Conservation (phyloP, 768 basidiomycete genomes). For the Lyophyllum decastes region DNA sequence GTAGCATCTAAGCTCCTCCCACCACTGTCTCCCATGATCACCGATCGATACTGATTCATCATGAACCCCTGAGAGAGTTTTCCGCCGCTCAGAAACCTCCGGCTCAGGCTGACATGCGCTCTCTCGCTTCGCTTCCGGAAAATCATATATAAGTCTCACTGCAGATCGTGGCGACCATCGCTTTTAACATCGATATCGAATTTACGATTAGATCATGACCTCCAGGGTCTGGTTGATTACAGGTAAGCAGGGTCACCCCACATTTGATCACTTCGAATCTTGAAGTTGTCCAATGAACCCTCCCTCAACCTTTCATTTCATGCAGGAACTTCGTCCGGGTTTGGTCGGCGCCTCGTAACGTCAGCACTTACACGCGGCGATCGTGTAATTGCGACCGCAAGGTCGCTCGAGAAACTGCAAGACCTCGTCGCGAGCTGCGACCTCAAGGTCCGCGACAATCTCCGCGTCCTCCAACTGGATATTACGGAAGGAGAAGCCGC, state of each 20-base stretch:
- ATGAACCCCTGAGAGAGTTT: constrained; percentile 2
- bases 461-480: constrained; percentile 52
- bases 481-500: constrained; percentile 45
- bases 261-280: neutral
- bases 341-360: constrained; percentile 54
- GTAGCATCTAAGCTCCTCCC: neutral
- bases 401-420: constrained; percentile 41
- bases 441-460: constrained; percentile 28
- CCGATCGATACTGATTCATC: neutral
- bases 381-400: constrained; percentile 61
- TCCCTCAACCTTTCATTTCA: neutral
- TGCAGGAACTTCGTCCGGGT: constrained; percentile 60
- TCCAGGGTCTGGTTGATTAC: constrained; percentile 31
- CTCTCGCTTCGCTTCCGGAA: neutral
- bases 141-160: neutral
- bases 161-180: neutral
- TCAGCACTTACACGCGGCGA: constrained; percentile 56
- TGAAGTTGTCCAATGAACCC: no score
- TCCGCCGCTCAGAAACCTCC: constrained; percentile 6
- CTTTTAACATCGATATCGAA: neutral
- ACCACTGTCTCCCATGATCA: neutral
- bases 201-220: constrained; percentile 6
- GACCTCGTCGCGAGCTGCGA: constrained; percentile 29
- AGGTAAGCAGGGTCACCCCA: constrained; percentile 11
- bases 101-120: neutral